Conservation (phyloP, 768 basidiomycete genomes). For the Tylopilus rubrobrunneus region DNA sequence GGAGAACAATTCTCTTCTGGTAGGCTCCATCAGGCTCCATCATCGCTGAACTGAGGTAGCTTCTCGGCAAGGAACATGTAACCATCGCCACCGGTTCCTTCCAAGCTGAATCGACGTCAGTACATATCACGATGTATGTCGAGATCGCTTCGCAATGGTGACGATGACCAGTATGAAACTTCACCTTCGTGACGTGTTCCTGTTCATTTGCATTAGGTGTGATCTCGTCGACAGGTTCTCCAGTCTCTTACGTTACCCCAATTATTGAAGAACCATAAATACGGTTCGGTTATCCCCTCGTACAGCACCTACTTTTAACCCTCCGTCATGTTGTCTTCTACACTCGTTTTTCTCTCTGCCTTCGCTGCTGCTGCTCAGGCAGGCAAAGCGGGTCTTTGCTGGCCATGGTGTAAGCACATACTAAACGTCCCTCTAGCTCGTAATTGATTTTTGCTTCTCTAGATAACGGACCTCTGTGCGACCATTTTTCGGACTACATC, state of each 20-base stretch:
- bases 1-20: background rate
- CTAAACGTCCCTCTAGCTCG: background rate
- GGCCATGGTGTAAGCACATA: slow-evolving; percentile 32
- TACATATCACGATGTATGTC: background rate
- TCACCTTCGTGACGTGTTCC: background rate
- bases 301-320: background rate
- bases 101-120: background rate
- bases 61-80: background rate
- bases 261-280: slow-evolving; percentile 13
- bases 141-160: background rate
- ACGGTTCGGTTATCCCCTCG: background rate
- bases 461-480: slow-evolving; percentile 32
- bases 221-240: background rate
- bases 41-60: background rate
- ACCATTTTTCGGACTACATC: background rate
- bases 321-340: slow-evolving; percentile 16
- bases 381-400: slow-evolving; percentile 37
- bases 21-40: background rate
- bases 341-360: slow-evolving; percentile 15
- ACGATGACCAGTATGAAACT: background rate
- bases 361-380: slow-evolving; percentile 25
- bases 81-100: slow-evolving; percentile 2
- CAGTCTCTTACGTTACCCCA: background rate
- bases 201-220: background rate
- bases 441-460: background rate